Evolutionary conservation across 2,329 filamentous ascomycete genomes (phyloP).

Genomic region (Graphilbum ipis-grandicollis): DNA sequence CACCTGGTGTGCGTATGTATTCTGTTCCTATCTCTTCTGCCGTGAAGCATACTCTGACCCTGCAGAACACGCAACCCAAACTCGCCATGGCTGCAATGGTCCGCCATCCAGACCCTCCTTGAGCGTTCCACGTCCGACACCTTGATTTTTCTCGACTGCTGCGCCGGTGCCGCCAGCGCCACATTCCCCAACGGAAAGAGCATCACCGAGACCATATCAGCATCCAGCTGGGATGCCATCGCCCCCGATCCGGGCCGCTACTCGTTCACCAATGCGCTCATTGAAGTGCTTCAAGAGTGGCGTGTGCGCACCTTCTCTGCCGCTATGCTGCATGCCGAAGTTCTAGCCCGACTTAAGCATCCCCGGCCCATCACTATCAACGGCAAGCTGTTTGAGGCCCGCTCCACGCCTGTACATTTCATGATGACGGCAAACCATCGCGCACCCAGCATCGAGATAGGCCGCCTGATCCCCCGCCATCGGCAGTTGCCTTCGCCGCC

Average conservation of each 20-base stretch:
- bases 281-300: slow-evolving; percentile 42
- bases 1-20: slow-evolving; percentile 38
- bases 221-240: slow-evolving; percentile 44
- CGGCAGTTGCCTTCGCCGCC: slow-evolving; percentile 20
- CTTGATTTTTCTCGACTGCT: slow-evolving; percentile 40
- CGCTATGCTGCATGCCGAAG: slow-evolving; percentile 42
- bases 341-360: slow-evolving; percentile 41
- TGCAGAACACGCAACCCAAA: slow-evolving; percentile 28
- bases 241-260: slow-evolving; percentile 41
- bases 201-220: slow-evolving; percentile 44
- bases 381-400: slow-evolving; percentile 37
- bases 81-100: slow-evolving; percentile 42
- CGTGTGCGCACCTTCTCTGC: slow-evolving; percentile 35
- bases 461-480: slow-evolving; percentile 18
- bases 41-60: neutral
- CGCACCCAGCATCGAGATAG: slow-evolving; percentile 39
- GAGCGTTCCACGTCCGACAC: slow-evolving; percentile 40
- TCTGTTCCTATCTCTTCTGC: neutral
- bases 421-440: slow-evolving; percentile 46
- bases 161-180: slow-evolving; percentile 40
- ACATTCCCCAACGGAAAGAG: slow-evolving; percentile 40
- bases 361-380: slow-evolving; percentile 39
- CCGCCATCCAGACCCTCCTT: slow-evolving; percentile 40
- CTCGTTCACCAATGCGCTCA: slow-evolving; percentile 40
- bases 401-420: slow-evolving; percentile 42